Conservation (phyloP, 495 filamentous ascomycete species). For the Symbiotaphrina buchneri region DNA sequence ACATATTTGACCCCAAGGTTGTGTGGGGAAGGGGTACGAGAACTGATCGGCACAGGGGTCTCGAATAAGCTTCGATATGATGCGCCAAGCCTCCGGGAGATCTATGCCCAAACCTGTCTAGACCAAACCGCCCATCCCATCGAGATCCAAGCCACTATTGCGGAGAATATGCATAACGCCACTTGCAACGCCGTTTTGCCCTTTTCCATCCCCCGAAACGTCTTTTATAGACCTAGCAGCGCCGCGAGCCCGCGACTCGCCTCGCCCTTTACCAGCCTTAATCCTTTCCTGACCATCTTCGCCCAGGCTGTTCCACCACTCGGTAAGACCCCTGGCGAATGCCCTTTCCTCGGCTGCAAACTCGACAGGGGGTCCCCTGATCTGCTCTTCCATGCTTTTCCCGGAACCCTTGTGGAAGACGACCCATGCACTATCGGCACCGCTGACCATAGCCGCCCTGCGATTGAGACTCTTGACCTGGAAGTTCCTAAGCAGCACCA, state of each 20-base stretch:
- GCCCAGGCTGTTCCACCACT: conserved; percentile 18
- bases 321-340: conserved; percentile 28
- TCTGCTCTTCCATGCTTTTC: conserved; percentile 18
- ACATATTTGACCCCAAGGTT: too few species aligned
- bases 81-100: too few species aligned
- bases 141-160: too few species aligned
- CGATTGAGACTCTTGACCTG: conserved; percentile 29
- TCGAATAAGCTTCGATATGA: too few species aligned
- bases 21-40: too few species aligned
- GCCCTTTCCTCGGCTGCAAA: conserved; percentile 31
- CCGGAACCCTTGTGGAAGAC: conserved; percentile 23
- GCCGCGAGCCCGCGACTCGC: neutral
- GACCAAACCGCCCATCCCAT: too few species aligned
- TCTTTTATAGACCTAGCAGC: too few species aligned
- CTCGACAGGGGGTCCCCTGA: conserved; percentile 42
- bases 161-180: too few species aligned
- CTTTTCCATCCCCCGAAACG: too few species aligned
- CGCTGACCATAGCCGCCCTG: conserved; percentile 22
- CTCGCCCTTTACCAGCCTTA: neutral
- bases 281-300: neutral
- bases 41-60: too few species aligned
- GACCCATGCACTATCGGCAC: conserved; percentile 37
- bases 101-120: too few species aligned
- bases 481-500: conserved; percentile 55
- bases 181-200: too few species aligned